Evolutionary conservation across 2,329 filamentous ascomycete species (phyloP).

Genomic region (Tricladium varicosporioides): DNA sequence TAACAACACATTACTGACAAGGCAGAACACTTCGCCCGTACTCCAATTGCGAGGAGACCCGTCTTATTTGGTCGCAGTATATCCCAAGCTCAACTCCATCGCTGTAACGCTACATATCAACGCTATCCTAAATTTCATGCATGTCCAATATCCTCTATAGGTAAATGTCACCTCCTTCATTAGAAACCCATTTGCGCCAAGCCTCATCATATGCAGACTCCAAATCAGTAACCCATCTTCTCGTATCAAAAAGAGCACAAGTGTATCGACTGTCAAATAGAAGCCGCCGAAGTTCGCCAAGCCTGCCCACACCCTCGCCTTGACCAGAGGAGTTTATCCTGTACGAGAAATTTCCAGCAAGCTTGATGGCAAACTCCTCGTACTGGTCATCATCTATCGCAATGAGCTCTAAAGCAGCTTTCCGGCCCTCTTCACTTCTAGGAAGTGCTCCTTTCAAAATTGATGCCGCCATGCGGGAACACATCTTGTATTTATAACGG

Average conservation of each 20-base stretch:
- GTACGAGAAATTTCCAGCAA: slow-evolving; percentile 66
- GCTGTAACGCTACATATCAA: slow-evolving; percentile 10
- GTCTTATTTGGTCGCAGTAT: not conserved
- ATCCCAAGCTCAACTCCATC: slow-evolving; percentile 7
- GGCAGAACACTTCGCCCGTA: not conserved
- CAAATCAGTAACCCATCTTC: slow-evolving; percentile 84
- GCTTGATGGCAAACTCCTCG: slow-evolving; percentile 69
- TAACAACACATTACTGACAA: not conserved
- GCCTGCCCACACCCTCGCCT: slow-evolving; percentile 60
- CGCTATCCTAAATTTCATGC: slow-evolving; percentile 1
- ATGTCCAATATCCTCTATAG: slow-evolving; percentile 40
- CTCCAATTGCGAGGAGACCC: not conserved
- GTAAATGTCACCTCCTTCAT: slow-evolving; percentile 91
- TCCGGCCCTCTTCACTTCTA: slow-evolving; percentile 61
- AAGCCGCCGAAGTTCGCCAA: slow-evolving; percentile 76
- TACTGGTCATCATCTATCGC: slow-evolving; percentile 78
- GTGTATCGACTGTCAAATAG: slow-evolving; percentile 82
- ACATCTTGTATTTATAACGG: slow-evolving; percentile 97
- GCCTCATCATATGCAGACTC: slow-evolving; percentile 86
- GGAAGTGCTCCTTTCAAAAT: slow-evolving; percentile 90
- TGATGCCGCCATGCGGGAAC: slow-evolving; percentile 93
- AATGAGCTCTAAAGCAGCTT: slow-evolving; percentile 73
- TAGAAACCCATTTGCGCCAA: slow-evolving; percentile 84
- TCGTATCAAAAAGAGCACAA: slow-evolving; percentile 87
- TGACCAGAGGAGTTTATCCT: slow-evolving; percentile 41